A percentile compares a stretch with the other conserved stretches of the same genome.
Evolutionary conservation across 768 basidiomycete species (phyloP).

Genomic region (Boletus tomentosulus): DNA sequence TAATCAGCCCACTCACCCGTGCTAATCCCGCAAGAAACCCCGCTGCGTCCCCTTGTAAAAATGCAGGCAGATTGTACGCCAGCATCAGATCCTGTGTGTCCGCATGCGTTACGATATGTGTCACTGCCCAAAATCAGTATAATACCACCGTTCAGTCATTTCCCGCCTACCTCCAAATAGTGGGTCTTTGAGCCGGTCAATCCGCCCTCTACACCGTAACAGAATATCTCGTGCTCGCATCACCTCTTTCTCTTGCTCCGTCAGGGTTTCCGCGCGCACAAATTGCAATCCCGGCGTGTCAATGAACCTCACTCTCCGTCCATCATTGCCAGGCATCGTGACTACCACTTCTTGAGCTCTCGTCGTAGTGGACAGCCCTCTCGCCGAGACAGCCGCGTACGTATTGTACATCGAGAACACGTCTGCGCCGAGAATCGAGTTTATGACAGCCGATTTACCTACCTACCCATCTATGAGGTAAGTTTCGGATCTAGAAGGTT

Average conservation of each 20-base stretch:
- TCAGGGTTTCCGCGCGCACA: constrained; percentile 42
- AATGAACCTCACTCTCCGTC: constrained; percentile 55
- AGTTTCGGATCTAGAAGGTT: background rate
- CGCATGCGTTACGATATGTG: constrained; percentile 63
- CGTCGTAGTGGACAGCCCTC: constrained; percentile 66
- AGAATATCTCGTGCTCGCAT: constrained; percentile 62
- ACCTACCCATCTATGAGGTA: constrained; percentile 38
- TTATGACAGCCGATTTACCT: constrained; percentile 84
- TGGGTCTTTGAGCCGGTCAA: constrained; percentile 84
- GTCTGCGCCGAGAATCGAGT: constrained; percentile 59
- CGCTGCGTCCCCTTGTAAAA: constrained; percentile 58
- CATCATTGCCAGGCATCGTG: constrained; percentile 39
- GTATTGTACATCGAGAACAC: constrained; percentile 53
- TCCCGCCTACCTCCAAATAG: constrained; percentile 54
- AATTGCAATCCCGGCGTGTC: constrained; percentile 81
- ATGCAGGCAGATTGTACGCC: constrained; percentile 80
- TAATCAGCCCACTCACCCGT: constrained; percentile 67
- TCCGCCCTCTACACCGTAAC: constrained; percentile 72
- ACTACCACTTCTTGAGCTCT: constrained; percentile 58
- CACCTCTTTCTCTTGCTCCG: constrained; percentile 20
- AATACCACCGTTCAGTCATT: background rate
- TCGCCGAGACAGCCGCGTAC: constrained; percentile 43
- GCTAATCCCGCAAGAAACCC: constrained; percentile 79
- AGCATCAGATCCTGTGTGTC: constrained; percentile 84
- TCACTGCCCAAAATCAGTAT: constrained; percentile 42